phyloP scores from a whole-genome alignment of 352 stramenopile genomes.

The Salisapilia sapeloensis region DNA sequence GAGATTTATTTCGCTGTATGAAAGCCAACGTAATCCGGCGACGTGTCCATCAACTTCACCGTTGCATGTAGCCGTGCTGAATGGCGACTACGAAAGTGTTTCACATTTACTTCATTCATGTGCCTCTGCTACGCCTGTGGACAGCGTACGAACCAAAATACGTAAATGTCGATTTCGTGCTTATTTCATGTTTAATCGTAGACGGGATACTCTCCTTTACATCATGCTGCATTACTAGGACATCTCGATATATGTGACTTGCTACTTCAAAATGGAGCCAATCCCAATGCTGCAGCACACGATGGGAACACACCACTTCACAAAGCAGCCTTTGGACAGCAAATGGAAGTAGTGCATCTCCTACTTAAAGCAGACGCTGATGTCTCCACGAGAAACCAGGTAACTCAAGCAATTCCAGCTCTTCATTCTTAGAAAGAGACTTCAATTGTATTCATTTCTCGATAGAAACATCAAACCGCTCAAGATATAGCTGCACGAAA shows the following conservation, averaged over 20 bases:
- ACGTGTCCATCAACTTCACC: conserved; percentile 9
- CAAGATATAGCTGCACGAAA: too few species aligned
- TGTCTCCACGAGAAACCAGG: conserved; percentile 7
- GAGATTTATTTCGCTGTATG: too few species aligned
- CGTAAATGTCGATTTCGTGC: too few species aligned
- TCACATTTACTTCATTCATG: conserved; percentile 4
- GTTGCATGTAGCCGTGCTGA: conserved; percentile 14
- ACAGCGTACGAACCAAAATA: conserved; percentile 8
- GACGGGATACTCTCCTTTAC: conserved; percentile 10
- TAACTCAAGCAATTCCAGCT: background rate
- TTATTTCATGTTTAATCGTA: too few species aligned
- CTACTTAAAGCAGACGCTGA: conserved; percentile 9
- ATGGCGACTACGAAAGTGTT: conserved; percentile 7
- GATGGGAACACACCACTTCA: conserved; percentile 13
- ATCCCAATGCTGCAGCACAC: conserved; percentile 4
- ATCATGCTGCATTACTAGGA: conserved; percentile 19
- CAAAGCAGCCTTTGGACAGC: conserved; percentile 18
- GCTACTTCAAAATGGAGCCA: conserved; percentile 7
- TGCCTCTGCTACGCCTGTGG: conserved; percentile 1
- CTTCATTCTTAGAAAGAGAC: too few species aligned
- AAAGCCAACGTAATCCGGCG: too few species aligned
- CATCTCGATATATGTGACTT: conserved; percentile 9
- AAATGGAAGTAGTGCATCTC: conserved; percentile 5
- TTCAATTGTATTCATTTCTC: too few species aligned
- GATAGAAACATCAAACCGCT: too few species aligned